phyloP scores from a whole-genome alignment of 208 protist species.

The Leishmania amazonensis region DNA sequence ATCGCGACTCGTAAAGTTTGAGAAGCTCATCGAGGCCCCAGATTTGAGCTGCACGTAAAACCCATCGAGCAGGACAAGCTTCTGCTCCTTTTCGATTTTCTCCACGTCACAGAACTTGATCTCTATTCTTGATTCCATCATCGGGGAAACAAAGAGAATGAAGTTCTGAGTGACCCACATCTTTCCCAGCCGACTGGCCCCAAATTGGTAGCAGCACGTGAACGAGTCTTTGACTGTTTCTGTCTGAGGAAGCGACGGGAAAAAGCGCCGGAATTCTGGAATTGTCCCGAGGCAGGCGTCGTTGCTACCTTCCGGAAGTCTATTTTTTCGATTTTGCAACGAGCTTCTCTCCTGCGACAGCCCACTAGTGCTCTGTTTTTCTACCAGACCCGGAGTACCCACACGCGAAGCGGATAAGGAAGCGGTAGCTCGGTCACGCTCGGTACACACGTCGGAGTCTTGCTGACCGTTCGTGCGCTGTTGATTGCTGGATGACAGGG shows the following conservation, averaged over 20 bases:
- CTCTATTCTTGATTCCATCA: constrained; percentile 46
- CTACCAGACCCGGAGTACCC: neutral
- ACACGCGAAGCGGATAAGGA: neutral
- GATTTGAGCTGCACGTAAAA: constrained; percentile 42
- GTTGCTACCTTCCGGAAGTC: neutral
- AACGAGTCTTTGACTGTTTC: constrained; percentile 51
- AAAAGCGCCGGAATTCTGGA: constrained; percentile 33
- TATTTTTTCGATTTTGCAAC: constrained; percentile 12
- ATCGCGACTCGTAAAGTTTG: constrained; percentile 60
- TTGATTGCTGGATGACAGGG: neutral
- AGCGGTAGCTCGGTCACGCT: neutral
- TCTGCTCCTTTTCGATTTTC: constrained; percentile 58
- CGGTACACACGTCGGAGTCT: constrained; percentile 6
- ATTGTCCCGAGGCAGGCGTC: neutral
- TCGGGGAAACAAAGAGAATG: constrained; percentile 59
- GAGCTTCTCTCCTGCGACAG: neutral
- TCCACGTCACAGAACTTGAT: constrained; percentile 48
- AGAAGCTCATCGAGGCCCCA: constrained; percentile 45
- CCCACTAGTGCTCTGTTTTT: neutral
- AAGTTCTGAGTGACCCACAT: constrained; percentile 54
- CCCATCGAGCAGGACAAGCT: constrained; percentile 58
- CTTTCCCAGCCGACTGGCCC: constrained; percentile 53
- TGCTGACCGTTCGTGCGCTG: neutral
- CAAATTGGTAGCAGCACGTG: constrained; percentile 59
- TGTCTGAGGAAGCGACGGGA: constrained; percentile 37